A percentile compares a stretch with the other conserved stretches of the same genome.
Evolutionary conservation across 352 stramenopile species (phyloP).

Genomic region (Albugo laibachii): DNA sequence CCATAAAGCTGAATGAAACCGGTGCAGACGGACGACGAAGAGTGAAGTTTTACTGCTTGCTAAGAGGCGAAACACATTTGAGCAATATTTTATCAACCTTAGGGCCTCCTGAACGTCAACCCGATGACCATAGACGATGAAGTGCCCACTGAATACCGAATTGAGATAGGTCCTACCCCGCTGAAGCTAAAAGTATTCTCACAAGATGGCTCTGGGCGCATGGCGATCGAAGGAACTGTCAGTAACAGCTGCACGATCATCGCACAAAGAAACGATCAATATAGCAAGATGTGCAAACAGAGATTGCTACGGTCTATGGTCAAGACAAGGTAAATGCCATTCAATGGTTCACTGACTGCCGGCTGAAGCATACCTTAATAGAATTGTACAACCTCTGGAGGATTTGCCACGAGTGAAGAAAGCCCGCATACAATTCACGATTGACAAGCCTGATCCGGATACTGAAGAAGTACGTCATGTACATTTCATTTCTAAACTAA

Average conservation of each 20-base stretch:
- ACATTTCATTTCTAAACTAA: background rate
- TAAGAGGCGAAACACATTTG: background rate
- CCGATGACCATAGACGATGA: conserved; percentile 37
- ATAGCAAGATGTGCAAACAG: conserved; percentile 71
- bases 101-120: conserved; percentile 67
- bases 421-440: conserved; percentile 62
- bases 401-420: conserved; percentile 61
- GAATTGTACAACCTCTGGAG: conserved; percentile 54
- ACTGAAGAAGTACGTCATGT: conserved; percentile 27
- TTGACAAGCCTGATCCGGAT: conserved; percentile 50
- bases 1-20: conserved; percentile 69
- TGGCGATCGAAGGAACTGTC: conserved; percentile 73
- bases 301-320: conserved; percentile 76
- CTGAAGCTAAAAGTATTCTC: conserved; percentile 75
- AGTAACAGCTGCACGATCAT: conserved; percentile 77
- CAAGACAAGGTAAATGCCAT: conserved; percentile 26
- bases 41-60: conserved; percentile 11
- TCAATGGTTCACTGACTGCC: no score
- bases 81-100: background rate
- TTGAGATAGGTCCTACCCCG: conserved; percentile 55
- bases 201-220: conserved; percentile 61
- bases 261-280: conserved; percentile 64
- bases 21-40: conserved; percentile 47
- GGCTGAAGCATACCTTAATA: conserved; percentile 6
- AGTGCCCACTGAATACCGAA: conserved; percentile 62